Evolutionary conservation across 768 basidiomycete species (phyloP).

Genomic region (Mycena albidolilacea): DNA sequence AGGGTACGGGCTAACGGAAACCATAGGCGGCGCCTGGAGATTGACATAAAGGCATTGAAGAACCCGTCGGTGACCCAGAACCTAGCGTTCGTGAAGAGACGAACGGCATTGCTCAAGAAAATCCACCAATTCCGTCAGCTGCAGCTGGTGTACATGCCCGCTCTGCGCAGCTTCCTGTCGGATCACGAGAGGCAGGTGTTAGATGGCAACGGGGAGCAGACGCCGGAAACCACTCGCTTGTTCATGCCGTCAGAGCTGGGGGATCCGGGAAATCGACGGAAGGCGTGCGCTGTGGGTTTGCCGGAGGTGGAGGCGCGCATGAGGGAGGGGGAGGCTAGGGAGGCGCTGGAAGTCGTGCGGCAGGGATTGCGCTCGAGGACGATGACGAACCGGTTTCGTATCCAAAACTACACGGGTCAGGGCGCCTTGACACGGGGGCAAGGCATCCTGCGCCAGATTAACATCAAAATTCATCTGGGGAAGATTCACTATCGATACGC

Average conservation of each 20-base stretch:
- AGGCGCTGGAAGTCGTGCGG: neutral
- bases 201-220: too few species aligned
- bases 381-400: neutral
- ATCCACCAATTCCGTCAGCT: neutral
- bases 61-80: neutral
- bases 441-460: neutral
- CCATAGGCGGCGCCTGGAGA: neutral
- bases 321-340: neutral
- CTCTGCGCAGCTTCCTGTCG: too few species aligned
- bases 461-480: neutral
- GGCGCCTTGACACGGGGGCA: neutral
- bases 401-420: neutral
- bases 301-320: too few species aligned
- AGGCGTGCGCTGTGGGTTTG: too few species aligned
- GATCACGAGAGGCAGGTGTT: too few species aligned
- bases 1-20: too few species aligned
- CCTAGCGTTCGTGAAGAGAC: neutral
- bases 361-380: neutral
- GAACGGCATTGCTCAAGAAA: neutral
- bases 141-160: neutral
- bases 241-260: too few species aligned
- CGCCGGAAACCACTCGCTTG: too few species aligned
- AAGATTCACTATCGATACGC: neutral
- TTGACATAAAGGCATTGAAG: neutral
- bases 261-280: too few species aligned